These are phyloP conservation scores for Candida ulmi DNA, from an alignment of 805 yeast species.

Conservation along the genomic window DNA sequence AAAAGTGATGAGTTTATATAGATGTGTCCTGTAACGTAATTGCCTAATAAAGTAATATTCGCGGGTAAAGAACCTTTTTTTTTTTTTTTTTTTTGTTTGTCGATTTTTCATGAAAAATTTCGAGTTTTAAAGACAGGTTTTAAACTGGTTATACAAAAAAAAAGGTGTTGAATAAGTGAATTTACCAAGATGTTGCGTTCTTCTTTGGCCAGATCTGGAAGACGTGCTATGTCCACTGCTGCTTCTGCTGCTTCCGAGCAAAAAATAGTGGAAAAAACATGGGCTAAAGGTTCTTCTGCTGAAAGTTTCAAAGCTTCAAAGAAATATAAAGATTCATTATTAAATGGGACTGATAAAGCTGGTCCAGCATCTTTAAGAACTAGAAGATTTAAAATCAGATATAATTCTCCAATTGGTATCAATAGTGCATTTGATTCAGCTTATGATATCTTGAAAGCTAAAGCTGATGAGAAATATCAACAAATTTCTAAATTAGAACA, in stretches of 20 bases:
- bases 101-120: neutral
- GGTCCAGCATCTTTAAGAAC: conserved; percentile 53
- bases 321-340: conserved; percentile 23
- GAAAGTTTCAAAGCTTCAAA: conserved; percentile 21
- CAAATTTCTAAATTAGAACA: conserved; percentile 31
- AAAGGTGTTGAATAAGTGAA: neutral
- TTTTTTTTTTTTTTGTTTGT: too few relatives aligned
- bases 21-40: neutral
- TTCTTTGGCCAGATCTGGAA: conserved; percentile 4
- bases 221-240: conserved; percentile 10
- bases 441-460: conserved; percentile 46
- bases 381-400: conserved; percentile 39
- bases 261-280: conserved; percentile 12
- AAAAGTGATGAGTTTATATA: neutral
- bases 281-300: conserved; percentile 24
- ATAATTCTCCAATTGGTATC: conserved; percentile 63
- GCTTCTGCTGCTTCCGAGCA: conserved; percentile 3
- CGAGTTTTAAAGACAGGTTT: neutral
- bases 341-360: conserved; percentile 27
- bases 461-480: conserved; percentile 40
- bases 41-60: neutral
- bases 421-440: conserved; percentile 71
- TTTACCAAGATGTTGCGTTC: conserved; percentile 12
- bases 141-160: too few relatives aligned
- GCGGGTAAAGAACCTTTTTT: too few relatives aligned